phyloP scores from a whole-genome alignment of 2,329 filamentous ascomycete species.

The Metarhizium humberi region DNA sequence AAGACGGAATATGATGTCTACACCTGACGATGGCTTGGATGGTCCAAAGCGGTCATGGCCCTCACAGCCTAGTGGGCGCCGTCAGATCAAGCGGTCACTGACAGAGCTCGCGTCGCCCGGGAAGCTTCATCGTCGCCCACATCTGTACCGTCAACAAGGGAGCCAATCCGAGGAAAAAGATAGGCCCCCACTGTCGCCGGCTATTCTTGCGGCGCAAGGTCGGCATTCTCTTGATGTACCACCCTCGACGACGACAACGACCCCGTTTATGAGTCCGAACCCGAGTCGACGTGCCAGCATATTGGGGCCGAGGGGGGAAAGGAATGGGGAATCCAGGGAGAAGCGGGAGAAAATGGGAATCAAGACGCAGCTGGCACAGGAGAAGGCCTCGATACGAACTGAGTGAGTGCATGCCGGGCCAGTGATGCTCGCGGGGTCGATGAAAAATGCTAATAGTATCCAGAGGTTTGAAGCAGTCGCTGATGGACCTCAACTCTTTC shows the following conservation, averaged over 20 bases:
- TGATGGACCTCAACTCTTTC: slow-evolving; percentile 46
- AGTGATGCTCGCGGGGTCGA: neutral
- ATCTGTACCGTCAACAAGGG: slow-evolving; percentile 20
- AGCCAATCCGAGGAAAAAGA: slow-evolving; percentile 20
- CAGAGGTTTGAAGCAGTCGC: slow-evolving; percentile 43
- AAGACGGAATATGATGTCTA: slow-evolving; percentile 7
- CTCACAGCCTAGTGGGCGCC: slow-evolving; percentile 26
- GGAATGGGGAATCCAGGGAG: slow-evolving; percentile 24
- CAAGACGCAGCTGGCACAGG: slow-evolving; percentile 29
- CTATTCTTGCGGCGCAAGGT: slow-evolving; percentile 13
- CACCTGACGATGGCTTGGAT: slow-evolving; percentile 4
- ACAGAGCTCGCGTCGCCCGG: slow-evolving; percentile 42
- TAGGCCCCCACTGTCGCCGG: slow-evolving; percentile 6
- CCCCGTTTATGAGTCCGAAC: slow-evolving; percentile 32
- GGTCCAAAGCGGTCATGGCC: slow-evolving; percentile 1
- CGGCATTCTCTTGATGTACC: slow-evolving; percentile 36
- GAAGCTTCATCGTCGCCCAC: slow-evolving; percentile 29
- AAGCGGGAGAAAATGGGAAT: slow-evolving; percentile 27
- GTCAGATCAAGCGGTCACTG: slow-evolving; percentile 47
- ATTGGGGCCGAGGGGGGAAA: slow-evolving; percentile 22
- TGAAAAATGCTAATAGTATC: neutral
- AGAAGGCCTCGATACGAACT: slow-evolving; percentile 18
- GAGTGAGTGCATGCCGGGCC: slow-evolving; percentile 19
- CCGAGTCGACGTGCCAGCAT: slow-evolving; percentile 34
- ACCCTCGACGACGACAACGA: slow-evolving; percentile 36